These are phyloP conservation scores for Leonotis leonurus DNA, from an alignment of 257 asterid genomes.

Conservation along the genomic window DNA sequence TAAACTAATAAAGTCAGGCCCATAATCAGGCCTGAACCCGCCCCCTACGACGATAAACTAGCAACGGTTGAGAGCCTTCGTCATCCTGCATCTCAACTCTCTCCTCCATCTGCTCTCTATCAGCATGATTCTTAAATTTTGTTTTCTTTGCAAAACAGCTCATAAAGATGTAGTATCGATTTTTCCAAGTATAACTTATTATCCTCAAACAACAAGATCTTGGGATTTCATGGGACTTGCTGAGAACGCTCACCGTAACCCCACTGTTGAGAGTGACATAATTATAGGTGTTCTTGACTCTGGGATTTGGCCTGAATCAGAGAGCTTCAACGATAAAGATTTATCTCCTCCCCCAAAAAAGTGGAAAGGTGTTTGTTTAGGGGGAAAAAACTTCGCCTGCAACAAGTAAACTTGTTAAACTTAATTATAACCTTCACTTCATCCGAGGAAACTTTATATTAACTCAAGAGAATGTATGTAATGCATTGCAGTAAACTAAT, in stretches of 20 bases:
- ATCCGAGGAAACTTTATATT: no score
- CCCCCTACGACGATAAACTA: no score
- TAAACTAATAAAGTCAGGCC: no score
- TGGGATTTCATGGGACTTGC: slow-evolving; percentile 39
- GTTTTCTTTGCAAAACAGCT: no score
- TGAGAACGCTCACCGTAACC: slow-evolving; percentile 14
- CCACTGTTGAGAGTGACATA: slow-evolving; percentile 26
- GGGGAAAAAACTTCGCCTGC: slow-evolving; percentile 39
- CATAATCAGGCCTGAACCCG: no score
- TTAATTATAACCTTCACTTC: no score
- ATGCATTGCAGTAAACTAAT: slow-evolving; percentile 31
- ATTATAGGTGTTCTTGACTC: slow-evolving; percentile 35
- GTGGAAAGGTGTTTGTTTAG: slow-evolving; percentile 41
- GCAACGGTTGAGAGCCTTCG: no score
- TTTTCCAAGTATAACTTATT: slow-evolving; percentile 22
- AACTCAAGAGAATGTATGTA: no score
- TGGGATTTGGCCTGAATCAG: slow-evolving; percentile 40
- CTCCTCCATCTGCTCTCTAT: no score
- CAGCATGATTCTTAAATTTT: no score
- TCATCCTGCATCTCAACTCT: no score
- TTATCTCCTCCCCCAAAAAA: slow-evolving; percentile 32
- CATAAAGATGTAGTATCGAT: slow-evolving; percentile 21
- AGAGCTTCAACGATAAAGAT: slow-evolving; percentile 29
- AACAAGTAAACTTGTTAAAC: no score
- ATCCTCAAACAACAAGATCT: slow-evolving; percentile 36